Evolutionary conservation across 164 flowering plant species (phyloP).

Genomic region (Akebia trifoliata): DNA sequence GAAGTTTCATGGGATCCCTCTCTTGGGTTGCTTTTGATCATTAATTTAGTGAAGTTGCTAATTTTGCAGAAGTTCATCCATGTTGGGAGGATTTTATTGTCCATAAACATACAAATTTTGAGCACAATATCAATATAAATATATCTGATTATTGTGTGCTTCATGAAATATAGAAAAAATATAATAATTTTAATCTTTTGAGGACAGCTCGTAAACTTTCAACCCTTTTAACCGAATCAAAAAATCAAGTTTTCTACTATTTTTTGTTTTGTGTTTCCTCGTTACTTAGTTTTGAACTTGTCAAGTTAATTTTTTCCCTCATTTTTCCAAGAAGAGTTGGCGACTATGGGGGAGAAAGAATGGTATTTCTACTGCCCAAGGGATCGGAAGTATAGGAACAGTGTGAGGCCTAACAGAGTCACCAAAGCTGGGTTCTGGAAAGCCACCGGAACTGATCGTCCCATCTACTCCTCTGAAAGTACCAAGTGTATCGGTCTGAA

Average conservation of each 20-base stretch:
- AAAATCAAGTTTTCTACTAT: slow-evolving; percentile 1
- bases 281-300: not conserved
- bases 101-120: too few species aligned
- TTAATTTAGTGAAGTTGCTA: too few species aligned
- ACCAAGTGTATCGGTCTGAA: slow-evolving; percentile 86
- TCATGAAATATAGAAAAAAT: too few species aligned
- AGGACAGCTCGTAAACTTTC: not conserved
- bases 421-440: slow-evolving; percentile 98
- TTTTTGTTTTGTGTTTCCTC: slow-evolving; percentile 2
- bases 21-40: too few species aligned
- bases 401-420: slow-evolving; percentile 86
- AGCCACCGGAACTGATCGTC: slow-evolving; percentile 94
- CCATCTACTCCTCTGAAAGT: slow-evolving; percentile 82
- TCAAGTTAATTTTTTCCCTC: slow-evolving; percentile 1
- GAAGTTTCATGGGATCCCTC: too few species aligned
- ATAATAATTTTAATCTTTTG: too few species aligned
- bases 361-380: slow-evolving; percentile 98
- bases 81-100: too few species aligned
- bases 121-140: too few species aligned
- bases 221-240: not conserved
- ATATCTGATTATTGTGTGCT: not conserved
- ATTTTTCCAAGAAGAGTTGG: slow-evolving; percentile 45
- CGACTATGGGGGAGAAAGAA: slow-evolving; percentile 80
- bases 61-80: too few species aligned
- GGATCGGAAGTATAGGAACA: slow-evolving; percentile 88